Evolutionary conservation across 2,329 filamentous ascomycete species (phyloP), one percentile per base, ranked within the genome.

Genomic region (Trichoderma semiorbis): DNA sequence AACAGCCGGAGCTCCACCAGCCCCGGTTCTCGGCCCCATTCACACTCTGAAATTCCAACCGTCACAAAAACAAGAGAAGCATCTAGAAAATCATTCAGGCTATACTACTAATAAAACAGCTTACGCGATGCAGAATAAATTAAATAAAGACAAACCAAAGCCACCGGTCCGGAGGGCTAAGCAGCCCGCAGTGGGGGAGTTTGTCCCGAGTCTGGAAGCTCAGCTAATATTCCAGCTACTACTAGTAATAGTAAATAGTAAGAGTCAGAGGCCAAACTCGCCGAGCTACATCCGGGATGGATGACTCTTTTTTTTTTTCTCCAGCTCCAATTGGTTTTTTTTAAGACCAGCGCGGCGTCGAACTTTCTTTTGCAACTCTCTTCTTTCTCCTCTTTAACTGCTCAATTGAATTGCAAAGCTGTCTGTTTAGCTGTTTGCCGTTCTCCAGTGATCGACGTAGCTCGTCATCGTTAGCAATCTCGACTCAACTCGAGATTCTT

Each of bases 401-500:
- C 7, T 14, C 63, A 34, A 65, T 50, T 53, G 28, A 24, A 53
- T 1, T 53, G 3, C 4, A 62, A 12, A 39, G 21, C 32, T 39
- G 8, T 16, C 12, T 2, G 7, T 26, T 26, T 21, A 24, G 30
- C 32, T 39, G 7, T 43, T 26, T 43, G 7, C 16, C 5, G 34
- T 11, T 11, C n/a, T 43, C 3, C 30, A 24, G 32, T 62, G 34
- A 5, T 5, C n/a, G 53, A 30, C 53, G 26, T 28, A 61, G n/a
- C n/a, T 61, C 39, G 18, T 36, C 34, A n/a, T n/a, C 21, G 16
- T 43, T 16, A 30, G n/a, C 28, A 34, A 43, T 47, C 64, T 72
- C 55, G 70, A 71, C 53, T 60, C 69, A 71, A 67, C 69, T 72
- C 70, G 43, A 66, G 71, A 30, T 26, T 10, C n/a, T 16, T n/a